Evolutionary conservation across 83 land plant species (phyloP).

Genomic region (Thuja plicata): DNA sequence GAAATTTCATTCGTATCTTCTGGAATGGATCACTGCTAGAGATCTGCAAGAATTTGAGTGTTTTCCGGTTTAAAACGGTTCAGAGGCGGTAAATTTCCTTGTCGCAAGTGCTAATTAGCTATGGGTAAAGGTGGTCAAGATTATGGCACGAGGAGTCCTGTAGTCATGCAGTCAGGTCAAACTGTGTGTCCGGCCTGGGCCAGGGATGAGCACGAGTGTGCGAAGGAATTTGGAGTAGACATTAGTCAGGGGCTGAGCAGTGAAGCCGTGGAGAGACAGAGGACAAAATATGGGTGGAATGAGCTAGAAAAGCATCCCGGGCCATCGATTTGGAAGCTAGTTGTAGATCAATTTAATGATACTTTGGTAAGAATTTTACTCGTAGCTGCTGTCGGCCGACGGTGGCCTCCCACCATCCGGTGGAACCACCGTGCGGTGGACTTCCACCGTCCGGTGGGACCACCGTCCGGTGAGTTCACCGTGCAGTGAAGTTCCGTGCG

Average conservation of each 20-base stretch:
- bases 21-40: background rate
- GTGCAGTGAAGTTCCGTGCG: no score
- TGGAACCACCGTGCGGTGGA: no score
- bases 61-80: background rate
- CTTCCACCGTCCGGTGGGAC: no score
- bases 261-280: constrained; percentile 37
- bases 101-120: background rate
- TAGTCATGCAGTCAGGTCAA: background rate
- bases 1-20: background rate
- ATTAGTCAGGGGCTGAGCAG: constrained; percentile 39
- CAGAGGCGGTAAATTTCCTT: background rate
- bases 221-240: constrained; percentile 41
- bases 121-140: constrained; percentile 56
- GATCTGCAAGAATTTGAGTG: background rate
- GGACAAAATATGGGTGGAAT: constrained; percentile 61
- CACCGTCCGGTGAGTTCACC: no score
- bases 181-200: constrained; percentile 72
- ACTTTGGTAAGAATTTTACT: constrained; percentile 79
- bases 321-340: constrained; percentile 68
- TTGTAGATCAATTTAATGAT: constrained; percentile 88
- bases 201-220: constrained; percentile 51
- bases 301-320: constrained; percentile 89
- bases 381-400: constrained; percentile 75
- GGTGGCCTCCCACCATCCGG: no score
- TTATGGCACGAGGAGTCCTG: constrained; percentile 17